phyloP scores from a whole-genome alignment of 257 asterid species.

The Solanum bulbocastanum region DNA sequence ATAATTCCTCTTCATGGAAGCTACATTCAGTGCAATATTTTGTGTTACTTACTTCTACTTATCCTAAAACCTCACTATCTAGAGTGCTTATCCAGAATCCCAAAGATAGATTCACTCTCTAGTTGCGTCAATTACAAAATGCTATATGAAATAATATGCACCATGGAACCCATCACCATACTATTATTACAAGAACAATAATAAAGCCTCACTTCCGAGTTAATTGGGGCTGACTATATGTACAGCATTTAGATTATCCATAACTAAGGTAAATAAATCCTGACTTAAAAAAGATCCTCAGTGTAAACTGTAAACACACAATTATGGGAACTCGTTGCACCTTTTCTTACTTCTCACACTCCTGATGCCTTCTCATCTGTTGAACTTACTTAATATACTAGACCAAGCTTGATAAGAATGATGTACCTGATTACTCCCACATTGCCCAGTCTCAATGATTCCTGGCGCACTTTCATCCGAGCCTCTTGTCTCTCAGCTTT shows the following conservation, averaged over 20 bases:
- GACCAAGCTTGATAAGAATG: background rate
- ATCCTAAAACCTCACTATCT: background rate
- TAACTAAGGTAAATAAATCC: background rate
- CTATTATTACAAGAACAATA: background rate
- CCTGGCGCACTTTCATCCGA: constrained; percentile 89
- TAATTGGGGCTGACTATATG: background rate
- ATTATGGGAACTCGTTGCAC: background rate
- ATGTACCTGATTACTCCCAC: constrained; percentile 85
- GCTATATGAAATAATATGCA: background rate
- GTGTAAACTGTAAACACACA: background rate
- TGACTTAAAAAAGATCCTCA: background rate
- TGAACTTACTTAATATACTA: background rate
- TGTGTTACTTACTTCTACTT: background rate
- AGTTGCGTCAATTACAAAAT: background rate
- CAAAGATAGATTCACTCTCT: background rate
- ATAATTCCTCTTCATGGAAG: background rate
- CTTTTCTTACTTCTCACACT: background rate
- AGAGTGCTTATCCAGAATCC: background rate
- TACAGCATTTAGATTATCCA: background rate
- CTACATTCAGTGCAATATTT: background rate
- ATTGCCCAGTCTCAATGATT: constrained; percentile 90
- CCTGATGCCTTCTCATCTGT: background rate
- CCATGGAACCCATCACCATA: background rate
- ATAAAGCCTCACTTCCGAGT: background rate
- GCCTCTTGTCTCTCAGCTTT: constrained; percentile 99